phyloP scores from a whole-genome alignment of 1,139 yeast species.

The Zygoascus sp. region DNA sequence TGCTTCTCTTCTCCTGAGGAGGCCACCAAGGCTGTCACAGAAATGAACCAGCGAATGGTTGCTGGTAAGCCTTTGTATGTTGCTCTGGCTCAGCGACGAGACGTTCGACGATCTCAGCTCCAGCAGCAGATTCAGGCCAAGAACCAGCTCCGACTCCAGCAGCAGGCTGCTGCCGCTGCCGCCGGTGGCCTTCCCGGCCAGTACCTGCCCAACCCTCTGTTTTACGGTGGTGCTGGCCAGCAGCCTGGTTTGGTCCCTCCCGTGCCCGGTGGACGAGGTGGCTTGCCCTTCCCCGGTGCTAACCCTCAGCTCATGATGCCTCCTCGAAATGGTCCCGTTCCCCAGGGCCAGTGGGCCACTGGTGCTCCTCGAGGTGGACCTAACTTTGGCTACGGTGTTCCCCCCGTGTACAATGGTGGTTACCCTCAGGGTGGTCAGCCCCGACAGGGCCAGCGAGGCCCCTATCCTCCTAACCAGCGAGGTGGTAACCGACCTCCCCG shows the following conservation, averaged over 20 bases:
- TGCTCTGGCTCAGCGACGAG: slow-evolving; percentile 98
- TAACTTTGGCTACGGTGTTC: slow-evolving; percentile 49
- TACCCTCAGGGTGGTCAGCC: slow-evolving; percentile 40
- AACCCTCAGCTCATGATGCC: slow-evolving; percentile 83
- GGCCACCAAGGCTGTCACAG: slow-evolving; percentile 97
- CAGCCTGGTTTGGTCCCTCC: slow-evolving; percentile 76
- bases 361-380: slow-evolving; percentile 22
- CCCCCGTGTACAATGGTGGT: slow-evolving; percentile 70
- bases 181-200: slow-evolving; percentile 83
- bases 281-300: slow-evolving; percentile 69
- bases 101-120: slow-evolving; percentile 94
- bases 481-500: slow-evolving; percentile 24
- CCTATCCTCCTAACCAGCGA: slow-evolving; percentile 30
- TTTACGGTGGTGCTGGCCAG: slow-evolving; percentile 59
- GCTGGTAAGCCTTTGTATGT: slow-evolving; percentile 96
- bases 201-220: slow-evolving; percentile 86
- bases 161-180: slow-evolving; percentile 65
- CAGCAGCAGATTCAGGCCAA: slow-evolving; percentile 98
- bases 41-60: slow-evolving; percentile 97
- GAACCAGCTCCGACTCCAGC: slow-evolving; percentile 98
- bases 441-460: slow-evolving; percentile 24
- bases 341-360: slow-evolving; percentile 48
- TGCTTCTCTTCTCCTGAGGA: slow-evolving; percentile 98
- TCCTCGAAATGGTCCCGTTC: slow-evolving; percentile 58
- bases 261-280: slow-evolving; percentile 68